These are phyloP conservation scores for Gaeumannomyces sp. DNA, from an alignment of 2,329 filamentous ascomycete genomes.

Conservation along the genomic window DNA sequence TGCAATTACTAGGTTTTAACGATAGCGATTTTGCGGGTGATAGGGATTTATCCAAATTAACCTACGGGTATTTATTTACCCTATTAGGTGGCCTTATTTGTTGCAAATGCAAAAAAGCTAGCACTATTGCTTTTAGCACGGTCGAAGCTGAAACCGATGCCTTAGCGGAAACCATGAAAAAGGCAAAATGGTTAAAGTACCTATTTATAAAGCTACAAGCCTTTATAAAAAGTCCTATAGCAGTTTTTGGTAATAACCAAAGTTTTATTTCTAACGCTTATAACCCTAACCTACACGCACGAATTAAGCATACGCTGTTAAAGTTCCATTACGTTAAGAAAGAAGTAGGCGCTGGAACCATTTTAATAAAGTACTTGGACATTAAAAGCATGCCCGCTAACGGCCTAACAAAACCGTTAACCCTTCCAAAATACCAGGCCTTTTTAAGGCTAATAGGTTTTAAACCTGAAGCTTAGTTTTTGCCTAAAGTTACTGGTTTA, in stretches of 20 bases:
- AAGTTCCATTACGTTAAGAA: background rate
- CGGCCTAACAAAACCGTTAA: background rate
- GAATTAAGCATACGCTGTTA: background rate
- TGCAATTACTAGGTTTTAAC: background rate
- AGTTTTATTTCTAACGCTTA: background rate
- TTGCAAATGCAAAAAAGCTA: background rate
- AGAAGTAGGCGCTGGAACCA: background rate
- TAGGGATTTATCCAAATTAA: background rate
- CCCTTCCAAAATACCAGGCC: background rate
- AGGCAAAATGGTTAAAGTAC: background rate
- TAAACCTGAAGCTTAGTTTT: no score
- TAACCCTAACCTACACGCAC: background rate
- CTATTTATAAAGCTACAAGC: background rate
- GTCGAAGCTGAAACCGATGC: background rate
- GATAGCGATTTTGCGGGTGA: background rate
- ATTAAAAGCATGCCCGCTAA: background rate
- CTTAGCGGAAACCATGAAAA: background rate
- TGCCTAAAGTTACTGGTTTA: no score
- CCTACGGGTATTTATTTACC: background rate
- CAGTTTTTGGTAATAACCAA: background rate
- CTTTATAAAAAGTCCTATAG: background rate
- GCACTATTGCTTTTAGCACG: background rate
- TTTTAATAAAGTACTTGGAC: background rate
- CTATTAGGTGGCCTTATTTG: background rate
- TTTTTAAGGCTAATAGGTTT: background rate